Evolutionary conservation across 768 basidiomycete genomes (phyloP), one percentile per base, ranked within the genome.

Genomic region (Peribolospora kevripleyi): DNA sequence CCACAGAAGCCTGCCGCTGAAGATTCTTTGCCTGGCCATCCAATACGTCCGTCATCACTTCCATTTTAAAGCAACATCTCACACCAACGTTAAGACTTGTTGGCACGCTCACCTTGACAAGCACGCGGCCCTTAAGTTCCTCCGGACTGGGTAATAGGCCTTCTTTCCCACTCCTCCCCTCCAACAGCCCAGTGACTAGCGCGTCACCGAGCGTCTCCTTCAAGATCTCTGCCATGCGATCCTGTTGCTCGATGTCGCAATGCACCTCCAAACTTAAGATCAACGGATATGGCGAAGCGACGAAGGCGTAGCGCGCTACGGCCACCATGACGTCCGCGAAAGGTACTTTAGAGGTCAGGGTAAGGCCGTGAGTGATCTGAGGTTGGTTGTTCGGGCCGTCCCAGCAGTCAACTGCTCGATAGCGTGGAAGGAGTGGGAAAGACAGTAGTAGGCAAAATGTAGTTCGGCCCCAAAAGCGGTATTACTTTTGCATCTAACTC

Each of bases 211-310:
- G 78, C 11, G 72, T 73, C 13, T 75, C 73, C 48, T 65, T 67
- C 76, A 97, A 77, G 62, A 90, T 85, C 3, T 71, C 63, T 0
- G 77, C 87, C 10, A 93, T 72, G 64, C 73, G 72, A 43, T 82
- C 81, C 65, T 97, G 90, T 64, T 88, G 84, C 38, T 71, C 67
- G 11, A 85, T 55, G 0, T 75, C 71, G 65, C 86, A 91, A 63
- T 91, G 88, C 1, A 90, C 75, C 69, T 97, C 90, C 9, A 87
- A 84, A 3, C 86, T 90, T 54, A 97, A 81, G 63, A 97, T 78
- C 64, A 97, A 71, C 1, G 90, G 90, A 63, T 87, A 93, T 0
- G 84, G 84, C 1, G 85, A 90, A 0, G 82, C 75, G 46, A 82
- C 77, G 63, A 95, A 95, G 0, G 81, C 88, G 64, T 95, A 95